Conservation (phyloP, 116 monocot genomes). For the Posidonia oceanica region DNA sequence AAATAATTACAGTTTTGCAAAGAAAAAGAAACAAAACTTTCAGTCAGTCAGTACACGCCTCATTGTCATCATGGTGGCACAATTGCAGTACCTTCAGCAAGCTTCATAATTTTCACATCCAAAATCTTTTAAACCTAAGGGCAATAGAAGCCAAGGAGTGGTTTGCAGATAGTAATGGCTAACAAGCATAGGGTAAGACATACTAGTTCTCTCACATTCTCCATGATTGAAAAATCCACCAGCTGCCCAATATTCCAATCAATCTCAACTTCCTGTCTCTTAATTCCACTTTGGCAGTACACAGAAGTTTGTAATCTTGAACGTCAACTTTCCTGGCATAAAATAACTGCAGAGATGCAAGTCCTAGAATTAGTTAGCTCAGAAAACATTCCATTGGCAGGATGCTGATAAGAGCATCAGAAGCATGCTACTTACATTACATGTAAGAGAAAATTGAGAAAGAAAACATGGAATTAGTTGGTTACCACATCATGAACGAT, state of each 20-base stretch:
- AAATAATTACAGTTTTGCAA: too few species aligned
- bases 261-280: conserved; percentile 32
- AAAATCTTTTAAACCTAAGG: not conserved
- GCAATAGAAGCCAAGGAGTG: not conserved
- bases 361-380: not conserved
- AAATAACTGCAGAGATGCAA: conserved; percentile 31
- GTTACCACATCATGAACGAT: too few species aligned
- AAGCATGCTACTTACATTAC: not conserved
- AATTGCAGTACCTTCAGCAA: too few species aligned
- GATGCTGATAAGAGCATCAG: not conserved
- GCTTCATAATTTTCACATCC: too few species aligned
- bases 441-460: too few species aligned
- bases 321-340: conserved; percentile 63
- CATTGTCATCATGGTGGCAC: too few species aligned
- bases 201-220: not conserved
- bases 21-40: too few species aligned
- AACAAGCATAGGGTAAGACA: not conserved
- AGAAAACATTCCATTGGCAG: not conserved
- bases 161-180: not conserved
- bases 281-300: conserved; percentile 56
- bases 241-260: conserved; percentile 72
- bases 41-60: too few species aligned
- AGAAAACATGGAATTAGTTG: too few species aligned
- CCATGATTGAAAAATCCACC: conserved; percentile 52
- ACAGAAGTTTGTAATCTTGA: conserved; percentile 66